Evolutionary conservation across 306 rosid genomes (phyloP).

Genomic region (Aeschynomene evenia): DNA sequence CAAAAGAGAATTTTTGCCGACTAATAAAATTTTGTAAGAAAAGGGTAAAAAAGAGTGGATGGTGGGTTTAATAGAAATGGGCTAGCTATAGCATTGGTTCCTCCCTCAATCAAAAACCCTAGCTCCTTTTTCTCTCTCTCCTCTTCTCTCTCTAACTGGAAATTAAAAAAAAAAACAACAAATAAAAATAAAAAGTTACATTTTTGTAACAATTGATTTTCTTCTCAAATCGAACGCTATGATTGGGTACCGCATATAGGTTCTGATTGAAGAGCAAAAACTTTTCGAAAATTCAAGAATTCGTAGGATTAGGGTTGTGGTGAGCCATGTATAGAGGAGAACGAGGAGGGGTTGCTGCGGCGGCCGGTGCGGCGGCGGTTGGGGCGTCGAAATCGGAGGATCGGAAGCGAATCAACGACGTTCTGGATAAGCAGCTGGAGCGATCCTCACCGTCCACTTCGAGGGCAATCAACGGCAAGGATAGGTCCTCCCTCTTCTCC

Average conservation of each 20-base stretch:
- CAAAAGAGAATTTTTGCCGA: no score
- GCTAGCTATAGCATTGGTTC: neutral
- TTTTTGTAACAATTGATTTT: neutral
- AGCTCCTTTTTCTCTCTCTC: neutral
- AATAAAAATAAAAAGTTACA: no score
- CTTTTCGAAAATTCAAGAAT: neutral
- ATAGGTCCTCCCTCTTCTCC: slow-evolving; percentile 26
- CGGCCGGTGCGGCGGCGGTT: neutral
- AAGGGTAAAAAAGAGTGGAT: no score
- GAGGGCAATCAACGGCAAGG: slow-evolving; percentile 64
- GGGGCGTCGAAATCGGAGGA: slow-evolving; percentile 63
- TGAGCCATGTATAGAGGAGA: slow-evolving; percentile 65
- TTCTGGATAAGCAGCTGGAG: slow-evolving; percentile 82
- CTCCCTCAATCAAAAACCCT: neutral
- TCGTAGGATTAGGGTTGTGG: neutral
- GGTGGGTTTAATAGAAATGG: neutral
- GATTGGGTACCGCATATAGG: slow-evolving; percentile 9
- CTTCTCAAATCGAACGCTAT: slow-evolving; percentile 11
- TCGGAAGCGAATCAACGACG: slow-evolving; percentile 96
- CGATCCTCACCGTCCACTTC: slow-evolving; percentile 97
- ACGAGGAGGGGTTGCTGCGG: slow-evolving; percentile 32
- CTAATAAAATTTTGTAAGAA: no score
- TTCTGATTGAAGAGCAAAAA: neutral
- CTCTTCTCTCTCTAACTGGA: neutral
- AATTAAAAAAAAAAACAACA: no score